Conservation (phyloP, 2,329 filamentous ascomycete species). For the Myriangium duriaei region DNA sequence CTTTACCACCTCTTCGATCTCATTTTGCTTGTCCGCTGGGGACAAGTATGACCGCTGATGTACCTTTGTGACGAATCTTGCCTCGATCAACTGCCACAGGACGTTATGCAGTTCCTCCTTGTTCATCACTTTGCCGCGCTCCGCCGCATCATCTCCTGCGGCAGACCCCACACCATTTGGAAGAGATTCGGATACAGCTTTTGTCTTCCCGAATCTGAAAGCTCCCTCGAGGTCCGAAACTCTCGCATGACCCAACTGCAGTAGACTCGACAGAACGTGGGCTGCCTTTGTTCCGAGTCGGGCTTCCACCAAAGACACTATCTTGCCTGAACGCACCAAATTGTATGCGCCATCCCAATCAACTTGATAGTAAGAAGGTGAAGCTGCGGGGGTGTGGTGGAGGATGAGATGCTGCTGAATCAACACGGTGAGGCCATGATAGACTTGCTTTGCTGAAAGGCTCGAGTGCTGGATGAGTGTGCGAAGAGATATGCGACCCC, state of each 20-base stretch:
- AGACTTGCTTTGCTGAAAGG: conserved; percentile 61
- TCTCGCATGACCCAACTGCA: conserved; percentile 65
- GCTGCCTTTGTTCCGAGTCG: conserved; percentile 64
- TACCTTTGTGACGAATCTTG: conserved; percentile 57
- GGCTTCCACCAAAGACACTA: conserved; percentile 60
- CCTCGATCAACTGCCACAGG: conserved; percentile 42
- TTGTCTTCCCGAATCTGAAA: conserved; percentile 34
- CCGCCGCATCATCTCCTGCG: conserved; percentile 12
- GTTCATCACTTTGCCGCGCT: conserved; percentile 22
- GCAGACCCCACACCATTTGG: conserved; percentile 17
- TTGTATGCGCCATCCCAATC: conserved; percentile 71
- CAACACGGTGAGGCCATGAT: conserved; percentile 69
- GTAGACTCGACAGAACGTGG: conserved; percentile 60
- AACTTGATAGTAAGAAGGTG: conserved; percentile 66
- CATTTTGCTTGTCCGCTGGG: conserved; percentile 42
- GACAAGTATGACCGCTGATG: conserved; percentile 35
- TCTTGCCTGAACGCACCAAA: conserved; percentile 67
- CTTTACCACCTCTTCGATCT: conserved; percentile 52
- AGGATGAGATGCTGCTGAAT: conserved; percentile 68
- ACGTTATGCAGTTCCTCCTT: conserved; percentile 30
- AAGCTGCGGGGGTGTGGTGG: conserved; percentile 26
- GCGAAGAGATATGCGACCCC: conserved; percentile 61
- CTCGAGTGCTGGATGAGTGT: conserved; percentile 61
- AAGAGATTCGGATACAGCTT: conserved; percentile 12
- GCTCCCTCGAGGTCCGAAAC: conserved; percentile 57